phyloP scores from a whole-genome alignment of 2,329 filamentous ascomycete species.

The Fusarium veterinarium region DNA sequence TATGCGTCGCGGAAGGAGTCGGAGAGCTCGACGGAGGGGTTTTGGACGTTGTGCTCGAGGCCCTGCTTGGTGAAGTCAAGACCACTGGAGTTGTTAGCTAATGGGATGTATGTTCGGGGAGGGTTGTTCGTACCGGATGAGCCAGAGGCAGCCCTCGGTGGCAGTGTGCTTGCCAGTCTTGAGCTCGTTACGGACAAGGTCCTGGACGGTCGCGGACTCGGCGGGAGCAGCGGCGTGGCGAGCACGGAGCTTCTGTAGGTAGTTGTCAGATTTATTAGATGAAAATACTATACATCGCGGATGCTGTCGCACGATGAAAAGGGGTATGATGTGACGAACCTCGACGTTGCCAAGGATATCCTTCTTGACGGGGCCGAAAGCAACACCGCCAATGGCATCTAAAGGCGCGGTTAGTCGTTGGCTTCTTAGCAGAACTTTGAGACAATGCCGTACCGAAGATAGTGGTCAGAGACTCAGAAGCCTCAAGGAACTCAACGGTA shows the following conservation, averaged over 20 bases:
- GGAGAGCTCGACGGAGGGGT: constrained; percentile 78
- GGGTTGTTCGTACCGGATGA: constrained; percentile 73
- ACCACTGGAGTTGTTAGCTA: constrained; percentile 66
- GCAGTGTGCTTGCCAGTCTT: constrained; percentile 90
- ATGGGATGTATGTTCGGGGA: neutral
- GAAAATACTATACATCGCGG: neutral
- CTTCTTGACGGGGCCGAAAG: constrained; percentile 90
- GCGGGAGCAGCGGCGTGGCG: constrained; percentile 81
- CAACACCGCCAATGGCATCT: constrained; percentile 75
- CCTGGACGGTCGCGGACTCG: constrained; percentile 86
- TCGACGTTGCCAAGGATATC: constrained; percentile 94
- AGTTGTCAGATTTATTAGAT: constrained; percentile 30
- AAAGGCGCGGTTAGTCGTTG: constrained; percentile 21
- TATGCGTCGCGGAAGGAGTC: constrained; percentile 90
- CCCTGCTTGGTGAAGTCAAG: constrained; percentile 94
- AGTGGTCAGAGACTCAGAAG: constrained; percentile 84
- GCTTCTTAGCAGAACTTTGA: neutral
- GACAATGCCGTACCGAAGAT: constrained; percentile 75
- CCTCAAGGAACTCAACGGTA: constrained; percentile 90
- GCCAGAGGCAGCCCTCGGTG: constrained; percentile 91
- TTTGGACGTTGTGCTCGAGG: constrained; percentile 79
- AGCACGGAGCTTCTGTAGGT: constrained; percentile 83
- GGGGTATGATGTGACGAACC: constrained; percentile 59
- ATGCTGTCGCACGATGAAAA: neutral
- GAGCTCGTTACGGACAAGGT: constrained; percentile 86